Conservation (phyloP, 73 alveolate species). For the Paramecium bursaria region DNA sequence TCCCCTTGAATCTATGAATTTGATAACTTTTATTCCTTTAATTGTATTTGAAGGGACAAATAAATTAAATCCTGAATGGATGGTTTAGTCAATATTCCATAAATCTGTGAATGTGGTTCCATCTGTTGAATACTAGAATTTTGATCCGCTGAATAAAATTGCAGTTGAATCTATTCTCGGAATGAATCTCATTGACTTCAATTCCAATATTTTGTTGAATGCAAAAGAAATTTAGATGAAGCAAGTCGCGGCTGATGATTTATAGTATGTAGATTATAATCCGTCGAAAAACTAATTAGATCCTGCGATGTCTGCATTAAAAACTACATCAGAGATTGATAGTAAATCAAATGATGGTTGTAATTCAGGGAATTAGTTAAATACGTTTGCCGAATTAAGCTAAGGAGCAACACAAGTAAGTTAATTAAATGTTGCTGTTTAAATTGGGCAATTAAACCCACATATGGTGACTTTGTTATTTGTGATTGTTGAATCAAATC, state of each 20-base stretch:
- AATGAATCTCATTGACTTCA: slow-evolving; percentile 24
- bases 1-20: slow-evolving; percentile 28
- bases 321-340: background rate
- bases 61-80: slow-evolving; percentile 61
- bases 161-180: slow-evolving; percentile 34
- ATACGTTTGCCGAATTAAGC: background rate
- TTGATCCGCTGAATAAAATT: slow-evolving; percentile 2
- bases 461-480: background rate
- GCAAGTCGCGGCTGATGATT: slow-evolving; percentile 31
- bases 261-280: slow-evolving; percentile 20
- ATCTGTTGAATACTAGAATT: slow-evolving; percentile 56
- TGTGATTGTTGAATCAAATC: background rate
- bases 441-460: slow-evolving; percentile 45
- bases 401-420: slow-evolving; percentile 33
- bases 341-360: background rate
- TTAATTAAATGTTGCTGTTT: background rate
- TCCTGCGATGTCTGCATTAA: background rate
- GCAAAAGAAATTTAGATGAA: slow-evolving; percentile 17
- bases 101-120: slow-evolving; percentile 54
- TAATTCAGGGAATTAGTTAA: slow-evolving; percentile 1
- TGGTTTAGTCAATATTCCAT: slow-evolving; percentile 40
- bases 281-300: slow-evolving; percentile 6
- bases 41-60: background rate
- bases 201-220: background rate
- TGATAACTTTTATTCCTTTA: background rate